Evolutionary conservation across 352 stramenopile genomes (phyloP), one percentile per base, ranked within the genome.

Genomic region (Phytophthora citrophthora): DNA sequence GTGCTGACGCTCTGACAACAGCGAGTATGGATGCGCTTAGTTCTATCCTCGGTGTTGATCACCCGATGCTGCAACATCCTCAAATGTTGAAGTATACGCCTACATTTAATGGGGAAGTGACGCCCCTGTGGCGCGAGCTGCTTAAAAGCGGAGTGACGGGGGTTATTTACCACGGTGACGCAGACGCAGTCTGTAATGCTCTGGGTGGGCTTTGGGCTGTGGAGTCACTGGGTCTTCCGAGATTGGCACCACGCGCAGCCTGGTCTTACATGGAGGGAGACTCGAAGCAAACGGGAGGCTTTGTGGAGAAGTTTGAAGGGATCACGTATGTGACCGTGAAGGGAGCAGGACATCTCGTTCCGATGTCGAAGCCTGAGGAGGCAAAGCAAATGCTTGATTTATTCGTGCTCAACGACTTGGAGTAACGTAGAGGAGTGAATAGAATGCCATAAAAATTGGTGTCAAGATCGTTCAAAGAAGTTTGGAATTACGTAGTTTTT

Each of bases 241-340:
- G 79, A 20, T 23, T 79, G 49, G 63, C 67, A 27, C 58, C 68
- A 29, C 81, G 82, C 5, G 58, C 58, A 12, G 27, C 74, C 5
- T 93, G 84, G 84, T 66, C 54, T 52, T 74, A 76, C 3, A 60
- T 61, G 1, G 50, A 70, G 20, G 70, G 72, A 32, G 64, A 75
- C 38, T 69, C 40, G 18, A 65, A 76, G 29, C 91, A 98, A 74
- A 91, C 90, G 12, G 92, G 75, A 10, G 92, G 92, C 6, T 93
- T 96, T 48, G 70, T 95, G 5, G 82, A 95, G 27, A 77, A 72
- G 29, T 98, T 95, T 61, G 62, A 93, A 26, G 79, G 74, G n/a
- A 57, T 98, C 13, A 83, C 69, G 23, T 98, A 95, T 68, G 56
- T 97, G 46, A 98, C 92, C 0, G 93, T 98, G 56, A 92, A 95